These are phyloP conservation scores for Hypericum perforatum DNA, from an alignment of 345 rosid species.

Conservation along the genomic window DNA sequence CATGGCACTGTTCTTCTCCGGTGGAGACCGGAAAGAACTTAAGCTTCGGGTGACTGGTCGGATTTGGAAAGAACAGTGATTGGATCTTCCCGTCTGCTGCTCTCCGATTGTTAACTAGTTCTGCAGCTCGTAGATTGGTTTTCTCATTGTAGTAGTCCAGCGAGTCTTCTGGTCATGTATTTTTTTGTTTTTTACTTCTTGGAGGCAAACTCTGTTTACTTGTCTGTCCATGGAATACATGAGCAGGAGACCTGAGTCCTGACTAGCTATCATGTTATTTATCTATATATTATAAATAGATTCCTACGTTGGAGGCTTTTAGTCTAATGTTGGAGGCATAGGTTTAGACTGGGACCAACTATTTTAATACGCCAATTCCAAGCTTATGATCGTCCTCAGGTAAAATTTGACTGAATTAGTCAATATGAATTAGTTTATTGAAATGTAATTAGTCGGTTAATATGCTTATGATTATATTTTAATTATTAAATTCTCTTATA, in stretches of 20 bases:
- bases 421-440: too few species aligned
- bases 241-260: conserved; percentile 16
- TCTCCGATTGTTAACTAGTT: neutral
- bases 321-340: too few species aligned
- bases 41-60: conserved; percentile 79
- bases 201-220: conserved; percentile 56
- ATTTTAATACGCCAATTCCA: too few species aligned
- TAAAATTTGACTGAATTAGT: too few species aligned
- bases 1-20: conserved; percentile 76
- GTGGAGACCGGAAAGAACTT: conserved; percentile 67
- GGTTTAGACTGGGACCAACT: too few species aligned
- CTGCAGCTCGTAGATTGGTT: conserved; percentile 12
- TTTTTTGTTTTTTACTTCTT: conserved; percentile 11
- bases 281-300: conserved; percentile 3
- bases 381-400: too few species aligned
- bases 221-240: conserved; percentile 25
- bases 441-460: too few species aligned
- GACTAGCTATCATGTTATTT: conserved; percentile 8
- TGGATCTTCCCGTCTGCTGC: neutral
- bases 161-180: conserved; percentile 27
- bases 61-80: conserved; percentile 75
- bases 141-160: conserved; percentile 3
- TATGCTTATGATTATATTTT: too few species aligned
- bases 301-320: neutral
- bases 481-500: too few species aligned